Percentiles rank a stretch among this genome's conserved stretches.
Conservation (phyloP, 345 rosid genomes). For the Sisymbrium altissimum region DNA sequence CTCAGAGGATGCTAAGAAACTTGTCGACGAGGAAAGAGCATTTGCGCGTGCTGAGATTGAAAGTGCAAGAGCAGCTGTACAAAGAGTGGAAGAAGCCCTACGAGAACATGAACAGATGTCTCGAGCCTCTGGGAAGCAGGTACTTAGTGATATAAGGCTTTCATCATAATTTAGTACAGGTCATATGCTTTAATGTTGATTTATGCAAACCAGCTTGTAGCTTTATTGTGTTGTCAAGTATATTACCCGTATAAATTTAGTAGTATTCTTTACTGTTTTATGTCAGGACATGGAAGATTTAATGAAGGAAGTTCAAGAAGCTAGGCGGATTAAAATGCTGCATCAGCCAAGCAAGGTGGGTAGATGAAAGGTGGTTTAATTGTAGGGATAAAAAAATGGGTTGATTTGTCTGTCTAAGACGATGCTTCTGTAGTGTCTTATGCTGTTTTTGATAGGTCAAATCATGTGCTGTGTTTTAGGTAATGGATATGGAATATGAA, state of each 20-base stretch:
- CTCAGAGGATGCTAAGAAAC: constrained; percentile 94
- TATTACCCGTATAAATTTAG: background rate
- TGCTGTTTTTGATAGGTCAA: background rate
- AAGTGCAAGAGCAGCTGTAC: constrained; percentile 95
- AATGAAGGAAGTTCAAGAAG: constrained; percentile 99
- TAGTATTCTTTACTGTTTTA: background rate
- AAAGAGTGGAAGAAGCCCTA: constrained; percentile 95
- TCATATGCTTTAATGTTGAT: constrained; percentile 3
- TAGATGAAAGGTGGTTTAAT: constrained; percentile 1
- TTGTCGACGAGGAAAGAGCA: constrained; percentile 91
- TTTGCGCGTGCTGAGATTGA: constrained; percentile 97
- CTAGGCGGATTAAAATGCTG: constrained; percentile 97
- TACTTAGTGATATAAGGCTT: background rate
- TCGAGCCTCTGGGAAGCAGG: constrained; percentile 76
- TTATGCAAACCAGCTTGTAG: background rate
- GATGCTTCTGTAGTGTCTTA: background rate
- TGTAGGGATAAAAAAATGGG: background rate
- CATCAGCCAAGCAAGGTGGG: constrained; percentile 98
- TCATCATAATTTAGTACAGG: background rate
- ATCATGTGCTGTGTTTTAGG: constrained; percentile 41
- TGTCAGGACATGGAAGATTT: constrained; percentile 84
- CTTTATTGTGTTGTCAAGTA: background rate
- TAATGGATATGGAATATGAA: constrained; percentile 94
- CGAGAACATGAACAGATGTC: constrained; percentile 78
- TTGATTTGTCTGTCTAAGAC: background rate